A percentile compares a stretch with the other conserved stretches of the same genome.
Evolutionary conservation across 2,329 filamentous ascomycete species (phyloP).

Genomic region (Fusarium mundagurra): DNA sequence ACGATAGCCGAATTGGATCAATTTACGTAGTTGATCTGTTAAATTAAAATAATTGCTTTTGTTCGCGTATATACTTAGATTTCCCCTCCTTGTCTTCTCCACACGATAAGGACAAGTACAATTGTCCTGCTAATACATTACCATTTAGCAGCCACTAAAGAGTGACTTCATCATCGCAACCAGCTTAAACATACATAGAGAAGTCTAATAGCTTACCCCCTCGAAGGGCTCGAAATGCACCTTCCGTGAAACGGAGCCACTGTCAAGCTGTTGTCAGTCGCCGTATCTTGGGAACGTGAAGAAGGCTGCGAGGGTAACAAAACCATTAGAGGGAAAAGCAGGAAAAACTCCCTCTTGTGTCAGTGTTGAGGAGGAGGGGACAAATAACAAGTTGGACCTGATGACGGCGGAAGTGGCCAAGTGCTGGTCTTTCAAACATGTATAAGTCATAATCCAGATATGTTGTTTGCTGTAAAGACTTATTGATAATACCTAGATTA

Average conservation of each 20-base stretch:
- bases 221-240: neutral
- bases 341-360: accelerated
- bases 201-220: too few relatives aligned
- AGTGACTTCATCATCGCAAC: neutral
- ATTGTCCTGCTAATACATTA: neutral
- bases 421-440: too few relatives aligned
- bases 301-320: accelerated
- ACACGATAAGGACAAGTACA: accelerated
- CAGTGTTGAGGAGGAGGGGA: neutral
- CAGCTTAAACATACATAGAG: accelerated
- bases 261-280: accelerated
- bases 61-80: accelerated
- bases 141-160: accelerated
- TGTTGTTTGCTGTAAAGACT: too few relatives aligned
- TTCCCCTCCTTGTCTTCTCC: neutral
- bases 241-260: accelerated
- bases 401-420: too few relatives aligned
- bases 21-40: accelerated
- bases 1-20: accelerated
- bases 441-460: too few relatives aligned
- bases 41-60: neutral
- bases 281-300: neutral
- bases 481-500: too few relatives aligned
- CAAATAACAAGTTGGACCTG: too few relatives aligned
- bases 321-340: accelerated